Conservation (phyloP, 768 basidiomycete genomes). For the Leucocoprinus leucothites region DNA sequence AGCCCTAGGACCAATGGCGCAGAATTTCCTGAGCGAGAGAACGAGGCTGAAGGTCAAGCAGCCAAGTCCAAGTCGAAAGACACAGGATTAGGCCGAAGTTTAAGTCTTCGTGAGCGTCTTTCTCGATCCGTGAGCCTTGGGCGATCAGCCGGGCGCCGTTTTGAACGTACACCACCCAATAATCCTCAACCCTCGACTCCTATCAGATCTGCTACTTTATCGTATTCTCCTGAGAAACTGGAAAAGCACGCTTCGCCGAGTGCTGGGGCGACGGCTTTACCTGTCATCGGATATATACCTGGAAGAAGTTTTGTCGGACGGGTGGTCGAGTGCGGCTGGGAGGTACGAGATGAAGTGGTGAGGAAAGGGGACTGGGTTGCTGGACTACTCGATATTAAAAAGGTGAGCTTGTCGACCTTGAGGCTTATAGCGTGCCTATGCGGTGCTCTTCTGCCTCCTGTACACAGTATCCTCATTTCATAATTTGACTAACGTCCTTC, state of each 20-base stretch:
- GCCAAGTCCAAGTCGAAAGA: conserved; percentile 10
- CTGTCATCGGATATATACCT: conserved; percentile 75
- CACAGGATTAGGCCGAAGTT: conserved; percentile 14
- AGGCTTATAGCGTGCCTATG: too few species aligned
- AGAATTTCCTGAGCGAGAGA: conserved; percentile 3
- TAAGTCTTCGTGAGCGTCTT: conserved; percentile 16
- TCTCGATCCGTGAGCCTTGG: conserved; percentile 11
- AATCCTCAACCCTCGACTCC: conserved; percentile 1
- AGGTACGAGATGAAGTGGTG: conserved; percentile 62
- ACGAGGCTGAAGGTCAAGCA: conserved; percentile 2
- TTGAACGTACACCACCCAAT: not conserved
- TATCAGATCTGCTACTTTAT: not conserved
- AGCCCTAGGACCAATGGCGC: conserved; percentile 1
- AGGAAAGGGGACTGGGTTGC: conserved; percentile 85
- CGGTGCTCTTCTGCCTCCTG: too few species aligned
- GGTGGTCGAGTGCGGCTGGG: conserved; percentile 80
- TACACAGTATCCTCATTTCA: too few species aligned
- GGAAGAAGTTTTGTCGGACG: conserved; percentile 86
- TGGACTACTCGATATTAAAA: conserved; percentile 73
- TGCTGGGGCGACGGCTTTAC: conserved; percentile 16
- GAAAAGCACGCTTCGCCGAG: conserved; percentile 3
- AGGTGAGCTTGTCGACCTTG: conserved; percentile 45
- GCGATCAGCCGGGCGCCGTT: not conserved
- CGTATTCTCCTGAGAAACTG: conserved; percentile 8
- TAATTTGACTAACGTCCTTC: not conserved